Percentiles rank a stretch among this genome's conserved stretches.
Evolutionary conservation across 2,329 filamentous ascomycete species (phyloP).

Genomic region (Talaromyces albobiverticillius): DNA sequence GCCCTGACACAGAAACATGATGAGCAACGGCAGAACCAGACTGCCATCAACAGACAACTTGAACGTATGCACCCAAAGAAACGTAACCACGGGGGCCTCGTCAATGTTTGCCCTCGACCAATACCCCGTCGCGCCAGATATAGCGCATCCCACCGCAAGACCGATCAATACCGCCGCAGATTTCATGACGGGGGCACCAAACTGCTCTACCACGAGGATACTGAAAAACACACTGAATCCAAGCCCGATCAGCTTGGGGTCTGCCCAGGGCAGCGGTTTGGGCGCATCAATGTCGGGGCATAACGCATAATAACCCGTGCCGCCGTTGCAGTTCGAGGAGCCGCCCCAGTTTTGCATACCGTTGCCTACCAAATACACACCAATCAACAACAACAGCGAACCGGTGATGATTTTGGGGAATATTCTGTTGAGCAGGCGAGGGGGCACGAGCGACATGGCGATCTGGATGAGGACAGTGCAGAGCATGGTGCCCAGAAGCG

Average conservation of each 20-base stretch:
- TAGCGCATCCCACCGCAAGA: slow-evolving; percentile 71
- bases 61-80: slow-evolving; percentile 41
- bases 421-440: slow-evolving; percentile 64
- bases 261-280: slow-evolving; percentile 70
- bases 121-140: slow-evolving; percentile 74
- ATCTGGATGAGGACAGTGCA: slow-evolving; percentile 69
- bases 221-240: slow-evolving; percentile 77
- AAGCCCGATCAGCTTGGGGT: slow-evolving; percentile 72
- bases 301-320: slow-evolving; percentile 62
- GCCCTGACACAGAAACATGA: slow-evolving; percentile 68
- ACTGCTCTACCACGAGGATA: slow-evolving; percentile 77
- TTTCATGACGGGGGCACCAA: slow-evolving; percentile 82
- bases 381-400: slow-evolving; percentile 68
- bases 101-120: slow-evolving; percentile 72
- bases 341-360: slow-evolving; percentile 79
- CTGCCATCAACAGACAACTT: slow-evolving; percentile 9
- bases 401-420: slow-evolving; percentile 79
- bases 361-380: slow-evolving; percentile 66
- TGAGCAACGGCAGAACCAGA: slow-evolving; percentile 62
- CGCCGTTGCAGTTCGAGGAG: slow-evolving; percentile 37
- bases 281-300: slow-evolving; percentile 69
- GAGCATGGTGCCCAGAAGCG: slow-evolving; percentile 66
- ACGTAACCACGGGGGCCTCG: slow-evolving; percentile 66
- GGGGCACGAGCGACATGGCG: slow-evolving; percentile 70
- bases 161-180: slow-evolving; percentile 73